Percentiles rank a stretch among this genome's conserved stretches.
Evolutionary conservation across 2,329 filamentous ascomycete species (phyloP).

Genomic region (Fusarium xylarioides): DNA sequence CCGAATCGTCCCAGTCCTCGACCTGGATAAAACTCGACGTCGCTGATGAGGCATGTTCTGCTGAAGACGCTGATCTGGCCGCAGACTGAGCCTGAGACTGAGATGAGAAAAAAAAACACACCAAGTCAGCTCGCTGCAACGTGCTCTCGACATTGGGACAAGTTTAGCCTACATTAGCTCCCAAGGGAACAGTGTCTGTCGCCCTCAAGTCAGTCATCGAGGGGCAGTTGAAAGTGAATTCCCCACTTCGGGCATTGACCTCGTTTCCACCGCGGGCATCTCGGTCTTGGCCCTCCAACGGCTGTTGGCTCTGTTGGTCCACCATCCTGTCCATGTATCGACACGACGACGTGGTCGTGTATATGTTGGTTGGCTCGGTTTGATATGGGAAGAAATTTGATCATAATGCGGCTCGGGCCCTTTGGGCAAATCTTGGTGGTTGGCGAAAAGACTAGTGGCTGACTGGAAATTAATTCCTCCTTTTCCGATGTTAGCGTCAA

Average conservation of each 20-base stretch:
- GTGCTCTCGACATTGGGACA: not conserved
- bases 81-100: not conserved
- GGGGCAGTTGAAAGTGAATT: not conserved
- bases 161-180: not conserved
- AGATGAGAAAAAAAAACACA: not conserved
- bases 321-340: not conserved
- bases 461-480: conserved; percentile 3
- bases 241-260: not conserved
- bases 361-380: not conserved
- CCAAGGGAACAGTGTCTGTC: not conserved
- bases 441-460: not conserved
- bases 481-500: not conserved
- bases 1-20: conserved; percentile 4
- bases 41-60: not conserved
- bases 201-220: not conserved
- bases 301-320: not conserved
- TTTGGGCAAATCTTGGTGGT: not conserved
- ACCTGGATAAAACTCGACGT: not conserved
- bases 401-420: not conserved
- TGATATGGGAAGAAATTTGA: not conserved
- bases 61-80: not conserved
- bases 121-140: not conserved
- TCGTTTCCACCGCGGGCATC: not conserved
- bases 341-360: not conserved
- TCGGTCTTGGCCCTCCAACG: not conserved